Percentiles rank a stretch among this genome's conserved stretches.
Evolutionary conservation across 1,284 basidiomycete species (phyloP).

Genomic region (Ustilago shanxiensis): DNA sequence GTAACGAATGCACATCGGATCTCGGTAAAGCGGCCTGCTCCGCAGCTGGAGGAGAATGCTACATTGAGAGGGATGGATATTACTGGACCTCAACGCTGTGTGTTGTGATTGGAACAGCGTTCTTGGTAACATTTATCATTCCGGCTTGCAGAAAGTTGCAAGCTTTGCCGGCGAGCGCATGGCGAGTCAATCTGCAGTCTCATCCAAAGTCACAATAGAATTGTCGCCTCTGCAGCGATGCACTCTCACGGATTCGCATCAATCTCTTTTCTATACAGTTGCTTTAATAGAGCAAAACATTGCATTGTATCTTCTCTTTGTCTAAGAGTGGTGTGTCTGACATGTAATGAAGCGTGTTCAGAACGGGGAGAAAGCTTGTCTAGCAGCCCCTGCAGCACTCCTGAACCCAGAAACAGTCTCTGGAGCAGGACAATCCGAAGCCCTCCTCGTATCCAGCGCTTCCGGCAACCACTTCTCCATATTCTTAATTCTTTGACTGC

Average conservation of each 20-base stretch:
- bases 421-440: slow-evolving; percentile 31
- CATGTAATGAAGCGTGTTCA: neutral
- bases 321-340: neutral
- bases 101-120: slow-evolving; percentile 79
- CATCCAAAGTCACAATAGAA: slow-evolving; percentile 11
- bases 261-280: neutral
- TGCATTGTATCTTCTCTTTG: neutral
- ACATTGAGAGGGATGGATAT: slow-evolving; percentile 90
- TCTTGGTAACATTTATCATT: slow-evolving; percentile 82
- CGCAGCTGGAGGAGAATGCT: slow-evolving; percentile 82
- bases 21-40: slow-evolving; percentile 82
- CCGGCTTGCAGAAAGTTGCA: slow-evolving; percentile 88
- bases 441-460: slow-evolving; percentile 25
- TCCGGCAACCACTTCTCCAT: slow-evolving; percentile 60
- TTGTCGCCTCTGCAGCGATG: neutral
- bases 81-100: slow-evolving; percentile 87
- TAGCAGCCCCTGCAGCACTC: slow-evolving; percentile 12
- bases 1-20: slow-evolving; percentile 63
- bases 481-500: slow-evolving; percentile 53
- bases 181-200: slow-evolving; percentile 55
- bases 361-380: slow-evolving; percentile 18
- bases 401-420: slow-evolving; percentile 31
- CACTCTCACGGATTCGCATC: neutral
- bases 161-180: slow-evolving; percentile 69
- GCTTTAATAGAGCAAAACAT: neutral